Evolutionary conservation across 1,284 basidiomycete genomes (phyloP).

Genomic region (Pterulicium gracile): DNA sequence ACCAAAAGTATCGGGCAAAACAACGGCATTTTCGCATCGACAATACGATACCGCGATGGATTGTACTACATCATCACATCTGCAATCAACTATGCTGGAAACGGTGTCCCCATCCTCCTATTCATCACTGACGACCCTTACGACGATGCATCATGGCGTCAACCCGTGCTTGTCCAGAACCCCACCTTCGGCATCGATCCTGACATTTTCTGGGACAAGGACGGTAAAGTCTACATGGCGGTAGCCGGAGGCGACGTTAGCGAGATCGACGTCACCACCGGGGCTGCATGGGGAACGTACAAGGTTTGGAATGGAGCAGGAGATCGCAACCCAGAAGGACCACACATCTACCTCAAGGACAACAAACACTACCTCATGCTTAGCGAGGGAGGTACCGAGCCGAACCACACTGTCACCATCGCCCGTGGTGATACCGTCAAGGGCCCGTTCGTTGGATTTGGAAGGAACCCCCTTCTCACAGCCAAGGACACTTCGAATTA

Average conservation of each 20-base stretch:
- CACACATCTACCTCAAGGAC: constrained; percentile 20
- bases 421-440: constrained; percentile 17
- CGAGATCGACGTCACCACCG: no score
- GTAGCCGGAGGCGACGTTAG: no score
- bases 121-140: constrained; percentile 22
- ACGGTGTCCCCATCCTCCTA: no score
- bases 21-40: constrained; percentile 16
- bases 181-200: no score
- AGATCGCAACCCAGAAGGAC: constrained; percentile 24
- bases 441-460: constrained; percentile 16
- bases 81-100: no score
- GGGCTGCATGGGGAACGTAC: no score
- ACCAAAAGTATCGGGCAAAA: no score
- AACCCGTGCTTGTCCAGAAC: no score
- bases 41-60: constrained; percentile 13
- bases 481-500: neutral
- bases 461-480: constrained; percentile 14
- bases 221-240: no score
- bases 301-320: no score
- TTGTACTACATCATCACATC: constrained; percentile 23
- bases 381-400: constrained; percentile 20
- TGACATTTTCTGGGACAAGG: no score
- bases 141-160: constrained; percentile 24
- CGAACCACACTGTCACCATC: constrained; percentile 22
- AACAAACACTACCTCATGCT: constrained; percentile 22